A percentile compares a stretch with the other conserved stretches of the same genome.
Evolutionary conservation across 768 basidiomycete genomes (phyloP).

Genomic region (Trametes cubensis): DNA sequence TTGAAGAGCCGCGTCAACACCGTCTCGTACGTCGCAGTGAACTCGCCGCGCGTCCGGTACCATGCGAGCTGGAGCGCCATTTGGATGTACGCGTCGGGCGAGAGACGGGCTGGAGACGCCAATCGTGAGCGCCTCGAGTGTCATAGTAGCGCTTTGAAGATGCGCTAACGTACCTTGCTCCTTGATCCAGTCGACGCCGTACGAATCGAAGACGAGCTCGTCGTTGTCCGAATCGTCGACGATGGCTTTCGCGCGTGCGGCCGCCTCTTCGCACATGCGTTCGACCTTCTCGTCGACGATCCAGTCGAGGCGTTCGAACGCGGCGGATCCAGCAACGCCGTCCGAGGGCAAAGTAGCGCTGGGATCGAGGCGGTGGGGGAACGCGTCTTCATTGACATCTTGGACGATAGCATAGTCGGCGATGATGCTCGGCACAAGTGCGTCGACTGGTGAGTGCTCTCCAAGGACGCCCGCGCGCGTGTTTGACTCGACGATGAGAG

Average conservation of each 20-base stretch:
- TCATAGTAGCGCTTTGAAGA: neutral
- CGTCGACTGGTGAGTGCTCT: slow-evolving; percentile 91
- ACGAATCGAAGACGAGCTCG: slow-evolving; percentile 79
- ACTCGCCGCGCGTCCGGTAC: slow-evolving; percentile 73
- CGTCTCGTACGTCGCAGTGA: slow-evolving; percentile 93
- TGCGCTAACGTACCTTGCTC: slow-evolving; percentile 52
- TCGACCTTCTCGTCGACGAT: slow-evolving; percentile 61
- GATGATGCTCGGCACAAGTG: slow-evolving; percentile 84
- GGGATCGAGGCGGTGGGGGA: slow-evolving; percentile 31
- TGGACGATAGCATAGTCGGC: slow-evolving; percentile 80
- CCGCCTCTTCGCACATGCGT: slow-evolving; percentile 61
- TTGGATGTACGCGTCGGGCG: slow-evolving; percentile 87
- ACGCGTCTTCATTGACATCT: slow-evolving; percentile 56
- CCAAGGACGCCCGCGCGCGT: slow-evolving; percentile 85
- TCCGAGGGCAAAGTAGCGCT: slow-evolving; percentile 6
- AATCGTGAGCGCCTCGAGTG: neutral
- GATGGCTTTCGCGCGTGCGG: slow-evolving; percentile 55
- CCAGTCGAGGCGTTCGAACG: slow-evolving; percentile 76
- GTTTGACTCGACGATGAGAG: slow-evolving; percentile 81
- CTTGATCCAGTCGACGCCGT: slow-evolving; percentile 89
- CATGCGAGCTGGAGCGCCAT: slow-evolving; percentile 92
- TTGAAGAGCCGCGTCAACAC: slow-evolving; percentile 85
- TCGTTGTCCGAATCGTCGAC: slow-evolving; percentile 82
- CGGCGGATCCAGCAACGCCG: slow-evolving; percentile 18
- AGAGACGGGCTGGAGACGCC: slow-evolving; percentile 45